Evolutionary conservation across 2,329 filamentous ascomycete species (phyloP).

Genomic region (Pseudohalonectria lignicola): DNA sequence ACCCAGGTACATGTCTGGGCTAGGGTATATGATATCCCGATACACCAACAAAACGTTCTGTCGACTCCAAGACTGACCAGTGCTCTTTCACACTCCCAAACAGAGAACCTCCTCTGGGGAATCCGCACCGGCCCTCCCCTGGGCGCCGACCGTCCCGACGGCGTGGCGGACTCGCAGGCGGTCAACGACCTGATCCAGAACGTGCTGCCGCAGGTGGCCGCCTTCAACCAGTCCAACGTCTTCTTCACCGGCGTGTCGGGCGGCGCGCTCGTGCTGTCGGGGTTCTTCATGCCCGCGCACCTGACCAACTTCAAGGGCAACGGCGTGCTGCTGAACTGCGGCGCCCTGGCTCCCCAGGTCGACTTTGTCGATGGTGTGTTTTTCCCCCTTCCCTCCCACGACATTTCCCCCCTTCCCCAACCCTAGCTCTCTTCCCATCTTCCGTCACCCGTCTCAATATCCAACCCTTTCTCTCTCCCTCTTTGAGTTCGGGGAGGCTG

Average conservation of each 20-base stretch:
- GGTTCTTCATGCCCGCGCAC: conserved; percentile 47
- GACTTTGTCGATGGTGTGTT: conserved; percentile 30
- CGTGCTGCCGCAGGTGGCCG: conserved; percentile 38
- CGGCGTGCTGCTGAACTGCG: conserved; percentile 45
- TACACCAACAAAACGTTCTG: no score
- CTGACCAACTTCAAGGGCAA: conserved; percentile 34
- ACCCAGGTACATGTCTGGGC: no score
- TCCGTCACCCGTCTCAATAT: no score
- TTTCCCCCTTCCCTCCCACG: no score
- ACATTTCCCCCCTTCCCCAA: no score
- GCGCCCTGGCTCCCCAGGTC: conserved; percentile 41
- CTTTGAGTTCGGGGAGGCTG: no score
- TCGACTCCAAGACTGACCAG: not conserved
- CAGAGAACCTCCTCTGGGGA: conserved; percentile 44
- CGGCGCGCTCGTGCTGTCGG: conserved; percentile 39
- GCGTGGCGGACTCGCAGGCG: conserved; percentile 42
- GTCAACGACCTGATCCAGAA: conserved; percentile 39
- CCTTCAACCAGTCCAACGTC: conserved; percentile 39
- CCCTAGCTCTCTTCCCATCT: no score
- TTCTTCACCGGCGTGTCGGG: conserved; percentile 49
- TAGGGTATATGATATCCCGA: no score
- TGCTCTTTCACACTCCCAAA: not conserved
- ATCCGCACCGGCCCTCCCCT: conserved; percentile 44
- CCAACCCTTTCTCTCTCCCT: no score
- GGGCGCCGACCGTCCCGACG: conserved; percentile 41